Evolutionary conservation across 2,329 filamentous ascomycete species (phyloP), one percentile per base, ranked within the genome.

Genomic region (Tolypocladium album): DNA sequence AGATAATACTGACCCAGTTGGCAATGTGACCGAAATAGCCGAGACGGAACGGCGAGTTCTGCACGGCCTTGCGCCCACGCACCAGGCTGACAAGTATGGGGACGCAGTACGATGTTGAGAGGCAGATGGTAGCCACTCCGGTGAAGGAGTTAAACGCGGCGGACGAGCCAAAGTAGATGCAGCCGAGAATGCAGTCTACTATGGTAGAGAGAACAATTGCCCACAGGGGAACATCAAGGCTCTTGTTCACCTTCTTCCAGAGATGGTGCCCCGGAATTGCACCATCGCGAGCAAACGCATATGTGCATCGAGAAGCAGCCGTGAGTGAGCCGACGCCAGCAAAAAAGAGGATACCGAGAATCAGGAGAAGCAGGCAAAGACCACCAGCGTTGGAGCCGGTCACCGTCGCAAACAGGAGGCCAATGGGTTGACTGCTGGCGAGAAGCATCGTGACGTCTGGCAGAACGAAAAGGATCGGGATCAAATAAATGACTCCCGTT

Each of bases 71-170:
- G 22, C 89, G 82, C 9, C 85, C 80, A n/a, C 87, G 82, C 1
- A 91, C 66, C 3, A 92, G 74, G 13, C 81, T 88, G 61, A 92
- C 86, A 12, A 91, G 73, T 59, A 92, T 89, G 0, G 89, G 89
- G 17, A 91, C 79, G 20, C 86, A 88, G 70, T 92, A 92, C 0
- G 87, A 90, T 3, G 86, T 85, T 0, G 85, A 88, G 0, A 92
- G 81, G 64, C 88, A 91, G 69, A 92, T 91, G 3, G 88, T 92
- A 1, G 88, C 89, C 1, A 91, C 88, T 34, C 88, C 88, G 0
- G 88, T 92, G 72, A 92, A 92, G 12, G 85, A 87, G 76, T 88
- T 88, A 76, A 92, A 92, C 0, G 89, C 89, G 0, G 88, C 87
- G 0, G 83, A 82, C 1, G 86, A 89, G 13, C 89, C 89, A 64